phyloP scores from a whole-genome alignment of 2,329 filamentous ascomycete species.

The Knoxdaviesia proteae region DNA sequence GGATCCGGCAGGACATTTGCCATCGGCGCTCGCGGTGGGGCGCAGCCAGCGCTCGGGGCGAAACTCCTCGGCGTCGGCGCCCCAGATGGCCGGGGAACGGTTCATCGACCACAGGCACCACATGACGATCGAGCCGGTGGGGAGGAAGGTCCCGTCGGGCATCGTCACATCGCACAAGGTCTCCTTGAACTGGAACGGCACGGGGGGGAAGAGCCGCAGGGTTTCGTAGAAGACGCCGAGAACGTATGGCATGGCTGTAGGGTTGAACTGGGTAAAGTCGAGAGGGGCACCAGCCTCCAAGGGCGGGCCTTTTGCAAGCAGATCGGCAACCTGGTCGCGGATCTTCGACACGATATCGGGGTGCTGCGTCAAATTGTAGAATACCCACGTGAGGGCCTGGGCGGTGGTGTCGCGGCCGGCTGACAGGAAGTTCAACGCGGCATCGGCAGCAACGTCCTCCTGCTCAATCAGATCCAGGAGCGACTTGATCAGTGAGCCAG shows the following conservation, averaged over 20 bases:
- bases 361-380: conserved; percentile 37
- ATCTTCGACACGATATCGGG: conserved; percentile 18
- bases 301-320: conserved; percentile 6
- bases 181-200: conserved; percentile 47
- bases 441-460: conserved; percentile 36
- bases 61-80: conserved; percentile 31
- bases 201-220: conserved; percentile 39
- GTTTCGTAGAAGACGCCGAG: conserved; percentile 41
- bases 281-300: conserved; percentile 3
- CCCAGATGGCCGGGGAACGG: conserved; percentile 33
- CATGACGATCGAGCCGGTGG: conserved; percentile 29
- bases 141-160: conserved; percentile 39
- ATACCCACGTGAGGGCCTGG: conserved; percentile 42
- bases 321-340: conserved; percentile 17
- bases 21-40: background rate
- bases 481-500: conserved; percentile 37
- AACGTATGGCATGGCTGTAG: conserved; percentile 29
- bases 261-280: conserved; percentile 15
- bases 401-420: conserved; percentile 44
- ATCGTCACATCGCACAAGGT: conserved; percentile 27
- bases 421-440: conserved; percentile 44
- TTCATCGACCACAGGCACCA: conserved; percentile 48
- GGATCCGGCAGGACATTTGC: conserved; percentile 13
- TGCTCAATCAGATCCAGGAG: conserved; percentile 34
- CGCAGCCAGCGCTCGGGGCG: conserved; percentile 34